These are phyloP conservation scores for Curvularia eragrostidis DNA, from an alignment of 2,329 filamentous ascomycete species.

Conservation along the genomic window DNA sequence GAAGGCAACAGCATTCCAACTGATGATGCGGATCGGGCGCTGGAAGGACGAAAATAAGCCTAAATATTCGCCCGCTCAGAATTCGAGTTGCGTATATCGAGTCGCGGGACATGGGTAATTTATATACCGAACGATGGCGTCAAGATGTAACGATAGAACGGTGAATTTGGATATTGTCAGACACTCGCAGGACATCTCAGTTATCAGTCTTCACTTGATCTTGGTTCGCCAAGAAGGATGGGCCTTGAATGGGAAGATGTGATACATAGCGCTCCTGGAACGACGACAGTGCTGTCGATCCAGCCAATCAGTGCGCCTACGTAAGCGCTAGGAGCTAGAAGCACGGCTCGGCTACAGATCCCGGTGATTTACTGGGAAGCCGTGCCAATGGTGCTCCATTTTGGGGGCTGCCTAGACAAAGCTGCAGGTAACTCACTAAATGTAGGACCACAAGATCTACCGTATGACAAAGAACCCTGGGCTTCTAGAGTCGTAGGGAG, in stretches of 20 bases:
- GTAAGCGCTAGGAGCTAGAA: neutral
- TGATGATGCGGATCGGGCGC: neutral
- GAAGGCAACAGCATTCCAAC: neutral
- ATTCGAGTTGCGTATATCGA: neutral
- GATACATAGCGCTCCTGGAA: neutral
- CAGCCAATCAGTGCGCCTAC: neutral
- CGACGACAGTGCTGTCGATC: neutral
- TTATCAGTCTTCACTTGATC: neutral
- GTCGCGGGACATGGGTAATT: neutral
- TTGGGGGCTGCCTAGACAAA: neutral
- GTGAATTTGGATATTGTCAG: too few relatives aligned
- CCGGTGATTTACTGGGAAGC: neutral
- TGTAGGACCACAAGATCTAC: neutral
- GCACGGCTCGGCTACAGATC: neutral
- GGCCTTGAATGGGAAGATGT: neutral
- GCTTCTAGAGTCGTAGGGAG: neutral
- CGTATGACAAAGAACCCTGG: neutral
- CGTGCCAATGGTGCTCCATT: neutral
- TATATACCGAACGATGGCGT: neutral
- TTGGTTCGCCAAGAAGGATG: neutral
- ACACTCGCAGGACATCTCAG: neutral
- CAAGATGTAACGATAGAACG: neutral
- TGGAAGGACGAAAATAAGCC: neutral
- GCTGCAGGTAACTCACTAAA: neutral
- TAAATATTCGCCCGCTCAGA: neutral